Conservation (phyloP, 768 basidiomycete species). For the Hemileccinum impolitum region DNA sequence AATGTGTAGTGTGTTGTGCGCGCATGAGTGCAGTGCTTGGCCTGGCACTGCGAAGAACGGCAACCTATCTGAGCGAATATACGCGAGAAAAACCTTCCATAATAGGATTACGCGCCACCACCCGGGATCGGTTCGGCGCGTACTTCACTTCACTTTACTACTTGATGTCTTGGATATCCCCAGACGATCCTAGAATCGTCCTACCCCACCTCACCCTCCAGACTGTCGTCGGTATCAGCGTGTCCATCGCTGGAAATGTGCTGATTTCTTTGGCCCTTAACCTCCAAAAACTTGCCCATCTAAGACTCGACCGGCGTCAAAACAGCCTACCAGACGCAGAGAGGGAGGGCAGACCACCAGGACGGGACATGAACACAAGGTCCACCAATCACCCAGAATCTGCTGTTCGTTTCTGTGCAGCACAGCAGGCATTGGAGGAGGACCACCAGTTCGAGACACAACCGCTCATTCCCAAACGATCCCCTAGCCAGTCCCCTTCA, state of each 20-base stretch:
- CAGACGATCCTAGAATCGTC: constrained; percentile 31
- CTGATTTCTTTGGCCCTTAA: constrained; percentile 91
- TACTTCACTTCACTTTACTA: background rate
- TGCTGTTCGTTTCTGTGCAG: constrained; percentile 1
- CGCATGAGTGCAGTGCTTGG: constrained; percentile 49
- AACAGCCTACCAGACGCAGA: constrained; percentile 8
- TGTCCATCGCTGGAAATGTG: constrained; percentile 81
- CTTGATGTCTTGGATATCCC: constrained; percentile 14
- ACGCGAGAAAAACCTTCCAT: constrained; percentile 23
- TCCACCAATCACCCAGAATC: background rate
- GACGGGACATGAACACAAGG: constrained; percentile 1
- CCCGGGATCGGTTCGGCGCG: background rate
- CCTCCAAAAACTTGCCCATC: constrained; percentile 89
- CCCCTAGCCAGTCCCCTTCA: constrained; percentile 16
- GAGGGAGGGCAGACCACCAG: constrained; percentile 9
- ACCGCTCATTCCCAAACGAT: constrained; percentile 28
- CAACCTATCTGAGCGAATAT: background rate
- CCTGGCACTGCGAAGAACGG: background rate
- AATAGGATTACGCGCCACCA: background rate
- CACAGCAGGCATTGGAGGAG: constrained; percentile 9
- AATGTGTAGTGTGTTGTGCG: constrained; percentile 71
- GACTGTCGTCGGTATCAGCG: constrained; percentile 72
- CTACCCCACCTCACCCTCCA: constrained; percentile 54
- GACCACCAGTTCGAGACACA: constrained; percentile 22
- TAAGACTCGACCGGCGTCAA: constrained; percentile 50